A percentile compares a stretch with the other conserved stretches of the same genome.
phyloP scores from a whole-genome alignment of 2,329 filamentous ascomycete species.

The Aspergillus persii region DNA sequence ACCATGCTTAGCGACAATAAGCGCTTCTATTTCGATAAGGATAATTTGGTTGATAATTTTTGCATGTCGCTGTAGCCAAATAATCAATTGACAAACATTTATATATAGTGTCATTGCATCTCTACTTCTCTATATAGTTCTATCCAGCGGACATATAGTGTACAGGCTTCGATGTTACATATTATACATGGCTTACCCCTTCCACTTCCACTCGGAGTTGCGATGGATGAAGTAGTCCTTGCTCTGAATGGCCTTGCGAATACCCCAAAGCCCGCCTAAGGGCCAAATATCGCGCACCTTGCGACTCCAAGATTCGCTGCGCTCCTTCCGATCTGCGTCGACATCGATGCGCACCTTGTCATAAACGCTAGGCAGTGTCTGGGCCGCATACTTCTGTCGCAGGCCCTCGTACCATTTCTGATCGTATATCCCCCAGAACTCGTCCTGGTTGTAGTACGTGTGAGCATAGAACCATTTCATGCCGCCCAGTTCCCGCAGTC shows the following conservation, averaged over 20 bases:
- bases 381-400: constrained; percentile 39
- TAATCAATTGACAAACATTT: no score
- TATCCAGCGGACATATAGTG: neutral
- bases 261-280: constrained; percentile 15
- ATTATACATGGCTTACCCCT: constrained; percentile 2
- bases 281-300: constrained; percentile 13
- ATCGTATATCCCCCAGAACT: constrained; percentile 46
- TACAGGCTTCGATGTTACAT: neutral
- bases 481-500: constrained; percentile 67
- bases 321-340: constrained; percentile 8
- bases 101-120: neutral
- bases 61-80: no score
- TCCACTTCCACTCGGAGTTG: constrained; percentile 18
- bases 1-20: no score
- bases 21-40: no score
- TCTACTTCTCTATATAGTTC: neutral
- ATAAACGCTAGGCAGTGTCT: constrained; percentile 19
- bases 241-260: constrained; percentile 17
- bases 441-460: constrained; percentile 68
- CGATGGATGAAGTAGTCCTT: constrained; percentile 18
- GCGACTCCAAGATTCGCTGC: constrained; percentile 14
- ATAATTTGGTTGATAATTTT: no score
- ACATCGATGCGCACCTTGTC: constrained; percentile 21
- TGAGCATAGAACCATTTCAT: constrained; percentile 88
- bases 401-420: constrained; percentile 37